A percentile compares a stretch with the other conserved stretches of the same genome.
Evolutionary conservation across 2,329 filamentous ascomycete species (phyloP).

Genomic region (Apiospora arundinis): DNA sequence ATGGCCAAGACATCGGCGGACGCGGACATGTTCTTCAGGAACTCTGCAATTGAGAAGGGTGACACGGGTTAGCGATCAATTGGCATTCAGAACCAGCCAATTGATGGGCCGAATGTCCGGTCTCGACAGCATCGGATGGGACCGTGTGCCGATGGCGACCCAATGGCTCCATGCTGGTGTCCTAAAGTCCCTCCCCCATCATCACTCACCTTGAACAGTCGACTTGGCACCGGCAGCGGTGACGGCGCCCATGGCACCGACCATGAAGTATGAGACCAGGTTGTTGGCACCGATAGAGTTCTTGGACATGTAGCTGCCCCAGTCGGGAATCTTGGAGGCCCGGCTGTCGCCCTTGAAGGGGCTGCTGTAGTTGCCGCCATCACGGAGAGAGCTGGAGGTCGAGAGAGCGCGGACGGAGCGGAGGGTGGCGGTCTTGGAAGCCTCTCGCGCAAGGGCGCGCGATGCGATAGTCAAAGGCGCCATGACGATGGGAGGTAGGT

Average conservation of each 20-base stretch:
- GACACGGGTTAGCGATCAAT: slow-evolving; percentile 19
- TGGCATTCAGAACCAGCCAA: background rate
- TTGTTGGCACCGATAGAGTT: slow-evolving; percentile 74
- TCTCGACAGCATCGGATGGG: slow-evolving; percentile 31
- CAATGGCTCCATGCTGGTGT: slow-evolving; percentile 27
- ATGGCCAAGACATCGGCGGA: slow-evolving; percentile 98
- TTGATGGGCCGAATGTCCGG: background rate
- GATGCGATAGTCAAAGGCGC: slow-evolving; percentile 73
- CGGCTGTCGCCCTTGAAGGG: slow-evolving; percentile 67
- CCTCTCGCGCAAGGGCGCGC: slow-evolving; percentile 70
- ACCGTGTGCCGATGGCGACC: background rate
- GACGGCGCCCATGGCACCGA: slow-evolving; percentile 91
- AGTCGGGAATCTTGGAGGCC: slow-evolving; percentile 81
- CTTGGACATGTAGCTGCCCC: slow-evolving; percentile 84
- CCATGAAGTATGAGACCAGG: slow-evolving; percentile 98
- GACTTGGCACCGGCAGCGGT: slow-evolving; percentile 94
- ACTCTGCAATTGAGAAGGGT: slow-evolving; percentile 67
- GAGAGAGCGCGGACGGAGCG: slow-evolving; percentile 58
- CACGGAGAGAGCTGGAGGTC: slow-evolving; percentile 56
- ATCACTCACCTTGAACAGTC: slow-evolving; percentile 88
- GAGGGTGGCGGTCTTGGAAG: slow-evolving; percentile 37
- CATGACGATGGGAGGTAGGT: slow-evolving; percentile 54
- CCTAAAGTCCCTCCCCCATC: slow-evolving; percentile 6
- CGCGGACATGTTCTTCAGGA: slow-evolving; percentile 99
- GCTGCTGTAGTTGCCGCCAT: slow-evolving; percentile 56